These are phyloP conservation scores for Gamarada debralockiae DNA, from an alignment of 495 filamentous ascomycete genomes.

Conservation along the genomic window DNA sequence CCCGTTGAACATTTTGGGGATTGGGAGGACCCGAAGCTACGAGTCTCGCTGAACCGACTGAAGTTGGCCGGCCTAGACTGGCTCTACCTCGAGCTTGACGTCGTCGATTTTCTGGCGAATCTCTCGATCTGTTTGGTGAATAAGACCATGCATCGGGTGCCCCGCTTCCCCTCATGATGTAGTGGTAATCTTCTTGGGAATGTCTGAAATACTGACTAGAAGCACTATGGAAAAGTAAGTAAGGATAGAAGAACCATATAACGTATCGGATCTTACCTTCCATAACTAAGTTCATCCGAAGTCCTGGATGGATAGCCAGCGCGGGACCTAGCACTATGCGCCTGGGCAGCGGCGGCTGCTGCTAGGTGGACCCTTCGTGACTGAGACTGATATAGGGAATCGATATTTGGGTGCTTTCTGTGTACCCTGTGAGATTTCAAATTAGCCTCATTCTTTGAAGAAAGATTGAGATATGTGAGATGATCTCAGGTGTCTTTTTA, in stretches of 20 bases:
- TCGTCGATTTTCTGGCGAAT: slow-evolving; percentile 16
- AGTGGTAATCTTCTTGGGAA: slow-evolving; percentile 11
- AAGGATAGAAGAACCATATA: too few relatives aligned
- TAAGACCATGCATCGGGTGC: slow-evolving; percentile 13
- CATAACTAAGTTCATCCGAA: neutral
- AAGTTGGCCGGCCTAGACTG: slow-evolving; percentile 16
- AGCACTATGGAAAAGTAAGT: too few relatives aligned
- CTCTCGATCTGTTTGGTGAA: slow-evolving; percentile 3
- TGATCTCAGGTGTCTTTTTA: too few relatives aligned
- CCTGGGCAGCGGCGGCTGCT: neutral
- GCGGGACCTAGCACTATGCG: too few relatives aligned
- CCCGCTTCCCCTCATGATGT: neutral
- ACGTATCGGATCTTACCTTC: neutral
- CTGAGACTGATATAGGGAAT: too few relatives aligned
- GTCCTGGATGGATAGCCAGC: neutral
- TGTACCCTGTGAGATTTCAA: too few relatives aligned
- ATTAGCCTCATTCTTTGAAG: too few relatives aligned
- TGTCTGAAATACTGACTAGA: neutral
- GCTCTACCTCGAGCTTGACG: slow-evolving; percentile 18
- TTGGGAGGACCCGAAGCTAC: neutral
- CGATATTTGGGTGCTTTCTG: too few relatives aligned
- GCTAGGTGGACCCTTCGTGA: neutral
- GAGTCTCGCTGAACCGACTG: slow-evolving; percentile 18
- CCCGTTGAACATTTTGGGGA: slow-evolving; percentile 3
- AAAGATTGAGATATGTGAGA: too few relatives aligned